A percentile compares a stretch with the other conserved stretches of the same genome.
phyloP scores from a whole-genome alignment of 495 filamentous ascomycete genomes.

The Penicillium egyptiacum region DNA sequence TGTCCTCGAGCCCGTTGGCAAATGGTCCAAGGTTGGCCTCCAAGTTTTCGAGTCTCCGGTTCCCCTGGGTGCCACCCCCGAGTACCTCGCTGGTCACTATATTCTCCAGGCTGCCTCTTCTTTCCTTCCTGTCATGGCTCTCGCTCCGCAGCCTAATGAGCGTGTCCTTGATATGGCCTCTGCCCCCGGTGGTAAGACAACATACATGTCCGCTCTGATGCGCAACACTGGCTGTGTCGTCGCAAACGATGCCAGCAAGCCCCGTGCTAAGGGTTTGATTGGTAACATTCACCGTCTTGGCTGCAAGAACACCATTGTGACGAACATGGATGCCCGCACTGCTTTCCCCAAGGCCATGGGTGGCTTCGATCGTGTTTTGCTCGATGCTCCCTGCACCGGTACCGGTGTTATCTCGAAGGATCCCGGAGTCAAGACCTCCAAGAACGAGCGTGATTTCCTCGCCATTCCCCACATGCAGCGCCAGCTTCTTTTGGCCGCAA shows the following conservation, averaged over 20 bases:
- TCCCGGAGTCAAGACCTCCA: slow-evolving; percentile 93
- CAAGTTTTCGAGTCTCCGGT: slow-evolving; percentile 94
- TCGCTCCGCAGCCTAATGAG: slow-evolving; percentile 91
- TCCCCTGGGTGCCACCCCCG: slow-evolving; percentile 94
- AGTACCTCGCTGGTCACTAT: slow-evolving; percentile 96
- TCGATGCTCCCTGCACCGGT: slow-evolving; percentile 80
- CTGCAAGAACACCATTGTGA: slow-evolving; percentile 89
- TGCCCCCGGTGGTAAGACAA: slow-evolving; percentile 96
- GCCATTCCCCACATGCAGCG: slow-evolving; percentile 90
- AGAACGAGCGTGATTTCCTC: slow-evolving; percentile 90
- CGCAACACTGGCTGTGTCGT: slow-evolving; percentile 96
- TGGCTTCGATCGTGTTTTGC: slow-evolving; percentile 82
- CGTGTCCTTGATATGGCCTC: slow-evolving; percentile 93
- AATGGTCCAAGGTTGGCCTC: slow-evolving; percentile 97
- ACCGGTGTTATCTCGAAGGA: slow-evolving; percentile 95
- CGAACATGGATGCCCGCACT: slow-evolving; percentile 87
- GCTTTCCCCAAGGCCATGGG: slow-evolving; percentile 88
- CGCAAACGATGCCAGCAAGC: slow-evolving; percentile 93
- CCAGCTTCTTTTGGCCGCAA: slow-evolving; percentile 87
- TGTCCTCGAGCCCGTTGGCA: slow-evolving; percentile 92
- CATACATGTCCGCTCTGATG: slow-evolving; percentile 95
- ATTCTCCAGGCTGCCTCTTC: slow-evolving; percentile 96
- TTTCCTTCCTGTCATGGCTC: slow-evolving; percentile 96
- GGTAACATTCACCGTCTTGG: slow-evolving; percentile 97
- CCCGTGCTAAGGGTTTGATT: slow-evolving; percentile 92